phyloP scores from a whole-genome alignment of 2,329 filamentous ascomycete genomes.

The Scytalidium sp. region DNA sequence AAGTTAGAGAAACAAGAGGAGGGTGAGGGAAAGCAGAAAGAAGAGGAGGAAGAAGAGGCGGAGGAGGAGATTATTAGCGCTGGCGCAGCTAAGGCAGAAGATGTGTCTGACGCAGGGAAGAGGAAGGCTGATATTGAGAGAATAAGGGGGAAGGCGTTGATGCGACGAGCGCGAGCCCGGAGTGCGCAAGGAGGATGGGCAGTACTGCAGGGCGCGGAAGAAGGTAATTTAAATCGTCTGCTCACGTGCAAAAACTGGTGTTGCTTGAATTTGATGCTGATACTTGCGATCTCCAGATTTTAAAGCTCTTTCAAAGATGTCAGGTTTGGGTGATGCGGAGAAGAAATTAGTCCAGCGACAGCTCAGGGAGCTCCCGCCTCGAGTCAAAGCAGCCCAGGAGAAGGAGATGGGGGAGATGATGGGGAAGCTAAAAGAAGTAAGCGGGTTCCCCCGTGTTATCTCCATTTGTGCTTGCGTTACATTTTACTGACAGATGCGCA shows the following conservation, averaged over 20 bases:
- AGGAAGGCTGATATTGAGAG: slow-evolving; percentile 64
- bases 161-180: slow-evolving; percentile 44
- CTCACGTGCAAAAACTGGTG: background rate
- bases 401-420: slow-evolving; percentile 95
- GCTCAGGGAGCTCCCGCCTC: slow-evolving; percentile 61
- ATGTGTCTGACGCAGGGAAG: slow-evolving; percentile 26
- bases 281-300: slow-evolving; percentile 61
- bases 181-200: slow-evolving; percentile 75
- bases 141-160: slow-evolving; percentile 78
- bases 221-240: slow-evolving; percentile 32
- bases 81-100: slow-evolving; percentile 49
- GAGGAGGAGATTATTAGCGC: slow-evolving; percentile 60
- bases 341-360: slow-evolving; percentile 64
- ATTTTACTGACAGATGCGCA: slow-evolving; percentile 6
- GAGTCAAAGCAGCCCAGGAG: slow-evolving; percentile 76
- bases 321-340: slow-evolving; percentile 63
- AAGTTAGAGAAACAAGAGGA: slow-evolving; percentile 41
- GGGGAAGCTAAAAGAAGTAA: slow-evolving; percentile 83
- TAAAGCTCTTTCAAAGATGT: slow-evolving; percentile 56
- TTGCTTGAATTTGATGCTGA: slow-evolving; percentile 4
- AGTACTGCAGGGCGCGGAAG: slow-evolving; percentile 70
- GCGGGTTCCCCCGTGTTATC: slow-evolving; percentile 23
- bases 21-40: slow-evolving; percentile 19
- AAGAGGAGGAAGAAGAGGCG: slow-evolving; percentile 38
- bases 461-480: background rate